Conservation (phyloP, 768 basidiomycete species). For the Russula ochroleuca region DNA sequence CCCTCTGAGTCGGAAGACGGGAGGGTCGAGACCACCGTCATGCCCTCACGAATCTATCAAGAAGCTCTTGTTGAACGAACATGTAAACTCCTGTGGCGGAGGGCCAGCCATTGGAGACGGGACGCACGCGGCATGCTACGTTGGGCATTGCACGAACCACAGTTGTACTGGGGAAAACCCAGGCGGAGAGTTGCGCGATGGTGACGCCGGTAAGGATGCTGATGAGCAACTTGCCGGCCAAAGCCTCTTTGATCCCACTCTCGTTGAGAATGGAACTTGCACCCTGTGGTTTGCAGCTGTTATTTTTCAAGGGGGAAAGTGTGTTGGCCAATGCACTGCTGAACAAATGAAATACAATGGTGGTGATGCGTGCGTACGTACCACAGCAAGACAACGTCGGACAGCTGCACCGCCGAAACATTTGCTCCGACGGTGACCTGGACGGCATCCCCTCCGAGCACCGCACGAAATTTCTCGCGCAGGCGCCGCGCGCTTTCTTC, state of each 20-base stretch:
- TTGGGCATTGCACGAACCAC: conserved; percentile 98
- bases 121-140: conserved; percentile 84
- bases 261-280: conserved; percentile 70
- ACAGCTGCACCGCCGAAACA: conserved; percentile 59
- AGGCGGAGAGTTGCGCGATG: conserved; percentile 68
- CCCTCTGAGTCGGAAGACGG: conserved; percentile 49
- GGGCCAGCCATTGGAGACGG: background rate
- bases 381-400: conserved; percentile 90
- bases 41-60: conserved; percentile 91
- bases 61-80: background rate
- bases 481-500: conserved; percentile 70
- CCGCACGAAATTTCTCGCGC: conserved; percentile 50
- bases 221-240: conserved; percentile 87
- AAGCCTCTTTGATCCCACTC: conserved; percentile 72
- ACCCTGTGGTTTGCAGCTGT: conserved; percentile 91
- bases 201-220: conserved; percentile 98
- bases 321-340: background rate
- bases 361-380: conserved; percentile 37
- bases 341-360: background rate
- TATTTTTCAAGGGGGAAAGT: background rate
- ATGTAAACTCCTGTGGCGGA: background rate
- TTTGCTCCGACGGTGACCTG: conserved; percentile 70
- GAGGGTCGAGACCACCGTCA: conserved; percentile 88
- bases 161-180: conserved; percentile 72
- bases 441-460: conserved; percentile 62